Evolutionary conservation across 2,329 filamentous ascomycete species (phyloP).

Genomic region (Aureobasidium sp.): DNA sequence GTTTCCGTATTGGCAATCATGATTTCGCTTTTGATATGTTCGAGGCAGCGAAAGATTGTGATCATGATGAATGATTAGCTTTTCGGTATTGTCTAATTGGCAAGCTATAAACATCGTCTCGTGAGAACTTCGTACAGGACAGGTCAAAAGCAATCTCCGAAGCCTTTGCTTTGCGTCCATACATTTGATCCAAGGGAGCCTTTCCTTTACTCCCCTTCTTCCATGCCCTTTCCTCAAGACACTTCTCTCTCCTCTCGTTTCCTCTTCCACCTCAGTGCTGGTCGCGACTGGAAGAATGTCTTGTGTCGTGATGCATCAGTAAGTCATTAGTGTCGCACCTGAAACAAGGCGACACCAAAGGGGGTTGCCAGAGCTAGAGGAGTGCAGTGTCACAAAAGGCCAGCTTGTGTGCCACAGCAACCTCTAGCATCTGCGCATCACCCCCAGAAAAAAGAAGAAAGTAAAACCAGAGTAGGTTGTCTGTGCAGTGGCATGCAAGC

Average conservation of each 20-base stretch:
- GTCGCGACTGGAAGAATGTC: neutral
- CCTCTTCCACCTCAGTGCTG: slow-evolving; percentile 5
- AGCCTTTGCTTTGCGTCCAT: neutral
- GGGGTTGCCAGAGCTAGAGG: neutral
- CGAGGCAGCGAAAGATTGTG: neutral
- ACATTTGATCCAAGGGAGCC: neutral
- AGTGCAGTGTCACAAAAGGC: neutral
- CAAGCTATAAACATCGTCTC: neutral
- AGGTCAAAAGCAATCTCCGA: neutral
- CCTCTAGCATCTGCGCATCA: neutral
- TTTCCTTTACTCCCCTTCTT: neutral
- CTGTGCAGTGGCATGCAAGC: neutral
- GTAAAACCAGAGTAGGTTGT: neutral
- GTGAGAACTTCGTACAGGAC: neutral
- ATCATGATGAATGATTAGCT: neutral
- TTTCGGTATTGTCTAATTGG: neutral
- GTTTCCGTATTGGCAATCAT: neutral
- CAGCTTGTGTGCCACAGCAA: neutral
- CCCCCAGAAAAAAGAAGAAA: neutral
- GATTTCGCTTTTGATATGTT: neutral
- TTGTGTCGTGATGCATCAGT: slow-evolving; percentile 1
- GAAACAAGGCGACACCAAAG: neutral
- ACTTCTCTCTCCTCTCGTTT: neutral
- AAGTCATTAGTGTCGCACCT: neutral
- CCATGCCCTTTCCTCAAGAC: neutral